A percentile compares a stretch with the other conserved stretches of the same genome.
phyloP scores from a whole-genome alignment of 1,284 basidiomycete genomes.

The Baeospora myosura region DNA sequence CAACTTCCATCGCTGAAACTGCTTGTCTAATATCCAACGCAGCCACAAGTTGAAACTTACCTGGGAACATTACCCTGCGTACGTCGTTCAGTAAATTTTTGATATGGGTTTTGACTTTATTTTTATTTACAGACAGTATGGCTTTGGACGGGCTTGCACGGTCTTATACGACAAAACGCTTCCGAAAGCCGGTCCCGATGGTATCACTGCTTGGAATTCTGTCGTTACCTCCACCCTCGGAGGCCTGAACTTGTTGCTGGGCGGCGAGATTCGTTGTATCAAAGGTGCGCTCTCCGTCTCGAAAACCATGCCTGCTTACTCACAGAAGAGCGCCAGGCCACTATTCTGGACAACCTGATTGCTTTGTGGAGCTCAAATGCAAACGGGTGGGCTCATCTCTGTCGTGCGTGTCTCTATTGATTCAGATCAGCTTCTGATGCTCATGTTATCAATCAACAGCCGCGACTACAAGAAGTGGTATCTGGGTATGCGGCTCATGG shows the following conservation, averaged over 20 bases:
- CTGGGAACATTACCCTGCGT: slow-evolving; percentile 1
- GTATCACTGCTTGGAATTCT: slow-evolving; percentile 8
- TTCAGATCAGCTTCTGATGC: neutral
- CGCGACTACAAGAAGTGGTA: slow-evolving; percentile 4
- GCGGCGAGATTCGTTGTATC: slow-evolving; percentile 13
- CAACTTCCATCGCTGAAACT: neutral
- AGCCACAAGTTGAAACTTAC: neutral
- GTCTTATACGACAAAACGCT: slow-evolving; percentile 1
- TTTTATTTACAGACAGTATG: slow-evolving; percentile 6
- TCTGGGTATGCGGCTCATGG: slow-evolving; percentile 4
- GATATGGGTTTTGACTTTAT: neutral
- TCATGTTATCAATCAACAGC: neutral
- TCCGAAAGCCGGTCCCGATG: neutral
- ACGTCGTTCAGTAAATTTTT: neutral
- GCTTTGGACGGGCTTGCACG: slow-evolving; percentile 12
- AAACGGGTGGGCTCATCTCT: neutral
- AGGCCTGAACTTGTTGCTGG: slow-evolving; percentile 15
- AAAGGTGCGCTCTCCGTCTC: slow-evolving; percentile 8
- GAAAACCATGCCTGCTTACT: neutral
- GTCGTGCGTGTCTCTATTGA: neutral
- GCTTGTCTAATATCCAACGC: no score
- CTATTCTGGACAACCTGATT: slow-evolving; percentile 6
- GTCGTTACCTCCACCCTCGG: slow-evolving; percentile 15
- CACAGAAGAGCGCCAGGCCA: neutral
- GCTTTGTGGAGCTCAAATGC: slow-evolving; percentile 12